A percentile compares a stretch with the other conserved stretches of the same genome.
phyloP scores from a whole-genome alignment of 139 green algal genomes.

The Micractinium conductrix region DNA sequence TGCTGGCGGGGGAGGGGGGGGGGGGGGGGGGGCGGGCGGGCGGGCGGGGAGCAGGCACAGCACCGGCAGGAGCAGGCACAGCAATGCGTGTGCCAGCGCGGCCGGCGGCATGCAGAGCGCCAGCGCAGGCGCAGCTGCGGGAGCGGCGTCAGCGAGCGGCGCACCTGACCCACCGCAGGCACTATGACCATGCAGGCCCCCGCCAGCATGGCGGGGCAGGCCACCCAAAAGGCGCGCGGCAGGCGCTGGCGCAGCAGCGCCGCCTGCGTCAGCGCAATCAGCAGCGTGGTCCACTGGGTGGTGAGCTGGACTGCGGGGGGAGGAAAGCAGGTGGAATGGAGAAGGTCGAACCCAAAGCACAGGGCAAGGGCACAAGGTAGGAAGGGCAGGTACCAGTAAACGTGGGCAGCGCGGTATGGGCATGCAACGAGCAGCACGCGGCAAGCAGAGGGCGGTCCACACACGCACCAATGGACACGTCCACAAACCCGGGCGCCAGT shows the following conservation, averaged over 20 bases:
- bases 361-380: too few relatives aligned
- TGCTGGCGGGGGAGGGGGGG: neutral
- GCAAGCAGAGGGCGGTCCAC: too few relatives aligned
- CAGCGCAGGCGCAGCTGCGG: too few relatives aligned
- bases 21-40: neutral
- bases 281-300: conserved; percentile 23
- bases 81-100: too few relatives aligned
- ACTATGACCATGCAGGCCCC: conserved; percentile 28
- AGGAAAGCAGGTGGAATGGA: too few relatives aligned
- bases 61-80: neutral
- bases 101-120: too few relatives aligned
- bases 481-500: conserved; percentile 16
- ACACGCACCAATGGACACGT: neutral
- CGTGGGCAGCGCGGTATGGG: neutral
- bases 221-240: conserved; percentile 21
- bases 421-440: too few relatives aligned
- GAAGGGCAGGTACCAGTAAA: neutral
- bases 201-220: conserved; percentile 6
- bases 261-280: conserved; percentile 2
- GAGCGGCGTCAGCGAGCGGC: too few relatives aligned
- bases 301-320: conserved; percentile 12
- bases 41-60: neutral
- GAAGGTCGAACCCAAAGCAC: too few relatives aligned
- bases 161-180: conserved; percentile 1
- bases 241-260: conserved; percentile 25